phyloP scores from a whole-genome alignment of 1,284 basidiomycete species.

The Leccinum fallax region DNA sequence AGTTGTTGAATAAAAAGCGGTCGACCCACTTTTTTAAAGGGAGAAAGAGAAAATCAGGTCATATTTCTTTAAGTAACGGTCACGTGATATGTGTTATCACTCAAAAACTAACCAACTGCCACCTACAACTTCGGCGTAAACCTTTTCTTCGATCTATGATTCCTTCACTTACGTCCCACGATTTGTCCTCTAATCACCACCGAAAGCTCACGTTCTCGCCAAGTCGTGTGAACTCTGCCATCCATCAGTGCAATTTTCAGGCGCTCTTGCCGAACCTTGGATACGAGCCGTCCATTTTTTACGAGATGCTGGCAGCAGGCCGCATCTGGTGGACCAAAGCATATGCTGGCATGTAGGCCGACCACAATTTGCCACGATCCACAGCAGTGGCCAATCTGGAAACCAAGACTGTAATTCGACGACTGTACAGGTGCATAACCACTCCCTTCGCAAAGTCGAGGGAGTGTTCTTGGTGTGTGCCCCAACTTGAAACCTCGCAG shows the following conservation, averaged over 20 bases:
- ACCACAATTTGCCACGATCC: background rate
- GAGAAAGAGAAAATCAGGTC: slow-evolving; percentile 21
- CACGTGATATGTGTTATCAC: slow-evolving; percentile 8
- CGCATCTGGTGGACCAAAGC: background rate
- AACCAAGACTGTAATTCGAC: background rate
- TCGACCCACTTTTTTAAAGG: slow-evolving; percentile 20
- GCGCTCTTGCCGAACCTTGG: background rate
- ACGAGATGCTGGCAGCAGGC: too few species aligned
- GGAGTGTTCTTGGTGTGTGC: background rate
- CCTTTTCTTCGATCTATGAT: background rate
- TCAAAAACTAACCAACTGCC: too few species aligned
- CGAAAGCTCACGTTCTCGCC: background rate
- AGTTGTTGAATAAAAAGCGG: background rate
- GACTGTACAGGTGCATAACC: background rate
- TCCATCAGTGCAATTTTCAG: background rate
- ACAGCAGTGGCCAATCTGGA: background rate
- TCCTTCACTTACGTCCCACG: background rate
- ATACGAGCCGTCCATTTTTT: background rate
- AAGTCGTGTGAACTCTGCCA: too few species aligned
- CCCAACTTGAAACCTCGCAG: background rate
- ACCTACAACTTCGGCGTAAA: too few species aligned
- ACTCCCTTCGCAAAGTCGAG: background rate
- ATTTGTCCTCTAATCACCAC: background rate
- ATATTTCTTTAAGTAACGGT: slow-evolving; percentile 4
- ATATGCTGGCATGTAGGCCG: background rate